These are phyloP conservation scores for Linum usitatissimum DNA, from an alignment of 345 rosid species.

Conservation along the genomic window DNA sequence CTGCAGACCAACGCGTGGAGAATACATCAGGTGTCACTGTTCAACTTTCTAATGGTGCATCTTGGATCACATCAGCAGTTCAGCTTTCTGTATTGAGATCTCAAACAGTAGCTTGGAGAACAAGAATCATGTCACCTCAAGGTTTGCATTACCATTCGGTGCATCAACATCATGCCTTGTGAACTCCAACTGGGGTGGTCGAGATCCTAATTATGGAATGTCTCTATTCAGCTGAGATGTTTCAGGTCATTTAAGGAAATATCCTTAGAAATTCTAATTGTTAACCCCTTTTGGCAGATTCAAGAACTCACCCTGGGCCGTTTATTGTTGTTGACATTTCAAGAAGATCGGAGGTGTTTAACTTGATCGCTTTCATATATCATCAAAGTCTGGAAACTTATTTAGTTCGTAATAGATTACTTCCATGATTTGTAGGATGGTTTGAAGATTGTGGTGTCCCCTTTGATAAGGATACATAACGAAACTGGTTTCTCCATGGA, in stretches of 20 bases:
- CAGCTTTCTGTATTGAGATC: slow-evolving; percentile 46
- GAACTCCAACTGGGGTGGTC: background rate
- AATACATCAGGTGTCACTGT: slow-evolving; percentile 44
- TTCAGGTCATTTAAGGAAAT: slow-evolving; percentile 8
- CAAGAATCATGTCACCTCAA: slow-evolving; percentile 57
- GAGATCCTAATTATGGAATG: background rate
- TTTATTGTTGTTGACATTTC: slow-evolving; percentile 61
- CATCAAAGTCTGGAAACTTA: slow-evolving; percentile 4
- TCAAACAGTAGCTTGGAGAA: slow-evolving; percentile 70
- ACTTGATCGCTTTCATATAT: slow-evolving; percentile 12
- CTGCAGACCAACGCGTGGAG: slow-evolving; percentile 34
- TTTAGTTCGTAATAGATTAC: background rate
- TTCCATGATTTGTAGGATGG: slow-evolving; percentile 48
- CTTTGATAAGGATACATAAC: slow-evolving; percentile 71
- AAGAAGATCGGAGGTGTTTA: slow-evolving; percentile 57
- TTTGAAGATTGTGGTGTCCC: slow-evolving; percentile 68
- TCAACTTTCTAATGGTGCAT: slow-evolving; percentile 51
- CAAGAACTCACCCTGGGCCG: slow-evolving; percentile 84
- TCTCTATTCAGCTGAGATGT: background rate
- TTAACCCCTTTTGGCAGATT: slow-evolving; percentile 36
- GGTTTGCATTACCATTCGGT: slow-evolving; percentile 35
- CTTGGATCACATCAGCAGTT: slow-evolving; percentile 48
- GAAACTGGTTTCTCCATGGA: slow-evolving; percentile 69
- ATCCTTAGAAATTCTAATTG: slow-evolving; percentile 1
- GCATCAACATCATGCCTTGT: background rate